Evolutionary conservation across 345 rosid genomes (phyloP), one percentile per base, ranked within the genome.

Genomic region (Excoecaria agallocha): DNA sequence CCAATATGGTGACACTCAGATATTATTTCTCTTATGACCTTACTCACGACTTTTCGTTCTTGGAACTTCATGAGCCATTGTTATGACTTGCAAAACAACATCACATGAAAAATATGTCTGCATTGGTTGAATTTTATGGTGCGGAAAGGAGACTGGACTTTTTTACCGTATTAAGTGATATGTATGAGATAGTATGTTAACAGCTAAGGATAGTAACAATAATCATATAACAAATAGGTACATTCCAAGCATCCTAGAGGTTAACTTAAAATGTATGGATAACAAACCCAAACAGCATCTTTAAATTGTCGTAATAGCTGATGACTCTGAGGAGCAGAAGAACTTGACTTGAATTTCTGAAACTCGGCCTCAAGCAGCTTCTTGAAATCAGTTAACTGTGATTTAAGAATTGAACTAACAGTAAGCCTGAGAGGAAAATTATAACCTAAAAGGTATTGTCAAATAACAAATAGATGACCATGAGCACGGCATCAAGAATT

Each of bases 201-300:
- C 43, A 68, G 45, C 58, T 50, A 68, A 58, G 55, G 66, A 58
- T 20, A 48, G 5, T 30, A 48, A 25, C 22, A 22, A 50, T 25
- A 48, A 62, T 12, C 8, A 22, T 39, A 10, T 51, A 35, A 46
- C 37, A 61, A 50, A 73, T 56, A 73, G 46, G 41, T 56, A 60
- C 16, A 74, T 66, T 37, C 30, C 46, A 37, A 30, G 22, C 2
- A 41, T 12, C 35, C 9, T 15, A 15, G 48, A 43, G 1, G 30
- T 48, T 58, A 17, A 19, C 46, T n/a, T 74, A 56, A 57, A 52
- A 72, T 76, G 3, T 69, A 20, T 39, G 52, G 51, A 74, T 69
- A 38, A 30, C 84, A 76, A 88, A 92, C 97, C 98, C 98, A 94
- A 56, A 93, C 84, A 45, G 91, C 94, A 77, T 89, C 96, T 73